Evolutionary conservation across 2,329 filamentous ascomycete genomes (phyloP), one percentile per base, ranked within the genome.

Genomic region (Venturia nashicola): DNA sequence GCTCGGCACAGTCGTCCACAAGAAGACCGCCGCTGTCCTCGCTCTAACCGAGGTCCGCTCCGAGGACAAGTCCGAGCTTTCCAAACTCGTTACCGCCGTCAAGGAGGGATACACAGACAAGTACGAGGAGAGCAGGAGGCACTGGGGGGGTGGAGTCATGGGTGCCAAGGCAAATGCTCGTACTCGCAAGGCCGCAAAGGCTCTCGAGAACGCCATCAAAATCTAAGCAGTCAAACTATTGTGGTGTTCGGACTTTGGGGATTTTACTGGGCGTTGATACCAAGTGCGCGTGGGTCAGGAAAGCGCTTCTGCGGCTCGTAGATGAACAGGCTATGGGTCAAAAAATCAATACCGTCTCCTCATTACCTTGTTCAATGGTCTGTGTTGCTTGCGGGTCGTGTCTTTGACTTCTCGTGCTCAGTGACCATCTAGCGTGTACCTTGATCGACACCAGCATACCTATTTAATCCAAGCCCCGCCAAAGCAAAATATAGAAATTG

Each of bases 91-190:
- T 77, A 89, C 89, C 70, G 87, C 94, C 77, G 83, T 99, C 86
- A 97, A 99, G 88, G 93, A 97, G 75, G 94, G 93, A 72, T 99
- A 96, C 86, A 81, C 90, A 74, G 91, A 95, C 80, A 95, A 96
- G 86, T 90, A 90, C 79, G 93, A 97, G 82, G 89, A 91, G 76
- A 80, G 85, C 74, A 89, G 91, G 80, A 87, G 89, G 78, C 90
- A 93, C 82, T 99, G 95, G 94, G 94, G 95, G 83, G 94, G 94
- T 86, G 95, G 95, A 80, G 97, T 99, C 83, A 97, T 99, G 92
- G 87, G 94, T 75, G 84, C 87, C 78, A 99, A 99, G 90, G 92
- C 94, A 76, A 86, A 86, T 71, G 86, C 84, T 69, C 80, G 82
- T 72, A 81, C 82, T 75, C 83, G 85, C 79, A 97, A 96, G 89